phyloP scores from a whole-genome alignment of 1,139 yeast species.

The Groenewaldozyma sp. region DNA sequence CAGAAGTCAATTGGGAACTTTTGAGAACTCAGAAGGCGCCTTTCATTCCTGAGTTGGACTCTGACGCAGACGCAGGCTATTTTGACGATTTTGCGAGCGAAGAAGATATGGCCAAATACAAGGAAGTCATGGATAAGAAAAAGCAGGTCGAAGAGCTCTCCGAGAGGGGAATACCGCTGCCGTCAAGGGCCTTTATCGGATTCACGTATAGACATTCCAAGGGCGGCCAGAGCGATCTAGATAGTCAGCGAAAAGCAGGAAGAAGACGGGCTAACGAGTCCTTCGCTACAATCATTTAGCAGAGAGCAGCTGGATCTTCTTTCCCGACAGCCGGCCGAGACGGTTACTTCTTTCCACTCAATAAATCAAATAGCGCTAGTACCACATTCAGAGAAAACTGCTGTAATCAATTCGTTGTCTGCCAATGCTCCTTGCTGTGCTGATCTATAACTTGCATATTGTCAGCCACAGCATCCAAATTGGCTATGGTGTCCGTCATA shows the following conservation, averaged over 20 bases:
- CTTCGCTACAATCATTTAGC: constrained; percentile 20
- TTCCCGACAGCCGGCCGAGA: too few relatives aligned
- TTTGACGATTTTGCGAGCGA: constrained; percentile 96
- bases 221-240: constrained; percentile 12
- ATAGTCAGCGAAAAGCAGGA: constrained; percentile 11
- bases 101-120: constrained; percentile 94
- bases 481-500: constrained; percentile 34
- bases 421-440: constrained; percentile 21
- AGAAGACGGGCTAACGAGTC: constrained; percentile 16
- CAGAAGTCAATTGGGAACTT: constrained; percentile 69
- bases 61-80: constrained; percentile 97
- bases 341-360: too few relatives aligned
- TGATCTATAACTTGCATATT: constrained; percentile 32
- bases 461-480: constrained; percentile 36
- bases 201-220: constrained; percentile 80
- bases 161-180: constrained; percentile 49
- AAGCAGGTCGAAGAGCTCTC: constrained; percentile 76
- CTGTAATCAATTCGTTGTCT: too few relatives aligned
- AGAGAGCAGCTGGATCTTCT: too few relatives aligned
- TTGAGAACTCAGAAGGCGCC: constrained; percentile 71
- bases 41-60: constrained; percentile 91
- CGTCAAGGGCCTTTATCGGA: constrained; percentile 74
- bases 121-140: constrained; percentile 88
- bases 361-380: too few relatives aligned
- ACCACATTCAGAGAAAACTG: too few relatives aligned